These are phyloP conservation scores for Graphilbum sp. DNA, from an alignment of 2,329 filamentous ascomycete species.

Conservation along the genomic window DNA sequence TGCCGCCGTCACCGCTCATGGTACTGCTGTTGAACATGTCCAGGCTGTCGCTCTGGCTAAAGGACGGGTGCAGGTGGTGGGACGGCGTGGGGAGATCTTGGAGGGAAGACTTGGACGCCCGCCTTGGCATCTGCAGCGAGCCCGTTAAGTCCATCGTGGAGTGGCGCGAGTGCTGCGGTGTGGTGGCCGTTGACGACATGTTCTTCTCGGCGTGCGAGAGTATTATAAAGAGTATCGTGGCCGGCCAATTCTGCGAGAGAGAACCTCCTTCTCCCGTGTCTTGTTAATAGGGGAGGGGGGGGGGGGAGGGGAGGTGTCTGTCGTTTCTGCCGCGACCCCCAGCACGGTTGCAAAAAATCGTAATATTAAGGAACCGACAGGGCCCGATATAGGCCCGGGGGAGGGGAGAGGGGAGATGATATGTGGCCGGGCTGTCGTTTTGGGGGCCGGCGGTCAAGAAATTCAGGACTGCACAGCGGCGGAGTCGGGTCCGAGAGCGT, in stretches of 20 bases:
- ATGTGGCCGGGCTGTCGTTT: neutral
- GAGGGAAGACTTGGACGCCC: too few species aligned
- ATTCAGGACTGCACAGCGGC: too few species aligned
- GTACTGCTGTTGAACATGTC: conserved; percentile 24
- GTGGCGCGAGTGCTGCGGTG: conserved; percentile 42
- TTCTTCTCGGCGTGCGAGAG: neutral
- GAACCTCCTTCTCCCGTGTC: too few species aligned
- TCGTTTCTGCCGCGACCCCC: too few species aligned
- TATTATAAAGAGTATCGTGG: too few species aligned
- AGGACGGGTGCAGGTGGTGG: conserved; percentile 24
- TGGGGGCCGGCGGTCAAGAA: too few species aligned
- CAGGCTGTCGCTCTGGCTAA: conserved; percentile 27
- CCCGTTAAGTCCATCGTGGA: conserved; percentile 34
- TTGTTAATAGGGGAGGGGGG: too few species aligned
- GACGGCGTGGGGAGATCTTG: conserved; percentile 31
- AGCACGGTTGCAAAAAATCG: too few species aligned
- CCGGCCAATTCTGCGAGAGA: too few species aligned
- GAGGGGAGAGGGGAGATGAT: neutral
- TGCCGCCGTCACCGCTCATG: conserved; percentile 5
- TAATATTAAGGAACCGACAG: too few species aligned
- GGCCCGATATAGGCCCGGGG: conserved; percentile 6
- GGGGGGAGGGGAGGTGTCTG: too few species aligned
- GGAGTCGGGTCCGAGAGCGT: too few species aligned
- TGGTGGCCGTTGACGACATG: conserved; percentile 26
- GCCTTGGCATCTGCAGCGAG: conserved; percentile 16